Evolutionary conservation across 2,329 filamentous ascomycete species (phyloP).

Genomic region (Ophiostoma ips): DNA sequence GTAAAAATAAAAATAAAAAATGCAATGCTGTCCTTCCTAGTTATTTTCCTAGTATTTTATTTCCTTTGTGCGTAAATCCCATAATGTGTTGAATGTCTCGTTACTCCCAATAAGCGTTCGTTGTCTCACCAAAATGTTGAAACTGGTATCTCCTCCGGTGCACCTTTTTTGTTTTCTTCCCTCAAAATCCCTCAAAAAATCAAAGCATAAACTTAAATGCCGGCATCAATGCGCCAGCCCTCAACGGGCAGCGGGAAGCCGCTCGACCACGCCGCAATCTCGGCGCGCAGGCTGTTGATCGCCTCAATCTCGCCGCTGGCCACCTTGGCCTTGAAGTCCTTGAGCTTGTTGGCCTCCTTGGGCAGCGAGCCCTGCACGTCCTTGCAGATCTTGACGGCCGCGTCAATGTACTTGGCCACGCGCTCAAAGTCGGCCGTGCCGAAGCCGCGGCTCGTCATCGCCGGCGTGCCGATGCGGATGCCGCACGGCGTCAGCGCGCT

Average conservation of each 20-base stretch:
- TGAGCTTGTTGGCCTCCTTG: constrained; percentile 98
- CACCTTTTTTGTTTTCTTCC: background rate
- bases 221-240: constrained; percentile 40
- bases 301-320: constrained; percentile 61
- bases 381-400: constrained; percentile 78
- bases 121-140: constrained; percentile 1
- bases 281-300: constrained; percentile 75
- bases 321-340: constrained; percentile 97
- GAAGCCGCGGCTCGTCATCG: constrained; percentile 95
- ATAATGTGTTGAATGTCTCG: background rate
- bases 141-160: constrained; percentile 1
- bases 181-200: background rate
- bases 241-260: constrained; percentile 86
- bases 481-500: constrained; percentile 87
- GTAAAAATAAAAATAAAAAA: background rate
- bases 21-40: background rate
- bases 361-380: constrained; percentile 71
- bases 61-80: background rate
- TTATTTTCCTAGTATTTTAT: background rate
- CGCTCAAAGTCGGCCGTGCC: constrained; percentile 82
- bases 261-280: constrained; percentile 77
- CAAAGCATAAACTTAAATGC: constrained; percentile 6
- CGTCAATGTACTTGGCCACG: constrained; percentile 80
- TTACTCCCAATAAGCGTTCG: no score
- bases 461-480: constrained; percentile 90